These are phyloP conservation scores for Rhododendron simsii DNA, from an alignment of 148 eudicot genomes.

Conservation along the genomic window DNA sequence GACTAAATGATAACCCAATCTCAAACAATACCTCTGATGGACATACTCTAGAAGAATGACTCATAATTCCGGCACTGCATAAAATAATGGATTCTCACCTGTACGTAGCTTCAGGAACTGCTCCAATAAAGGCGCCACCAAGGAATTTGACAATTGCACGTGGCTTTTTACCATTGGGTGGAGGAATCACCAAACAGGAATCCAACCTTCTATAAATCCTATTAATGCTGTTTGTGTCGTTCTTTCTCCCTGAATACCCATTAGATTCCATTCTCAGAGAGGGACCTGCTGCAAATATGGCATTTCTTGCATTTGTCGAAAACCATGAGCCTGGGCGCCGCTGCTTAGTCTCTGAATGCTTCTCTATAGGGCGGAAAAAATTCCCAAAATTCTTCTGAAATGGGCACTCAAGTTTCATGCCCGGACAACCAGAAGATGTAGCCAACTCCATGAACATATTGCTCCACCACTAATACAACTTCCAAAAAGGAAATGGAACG, in stretches of 20 bases:
- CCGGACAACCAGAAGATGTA: slow-evolving; percentile 1
- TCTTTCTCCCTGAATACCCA: slow-evolving; percentile 18
- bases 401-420: slow-evolving; percentile 1
- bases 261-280: slow-evolving; percentile 20
- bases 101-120: slow-evolving; percentile 83
- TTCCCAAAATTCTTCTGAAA: not conserved
- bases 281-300: not conserved
- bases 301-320: not conserved
- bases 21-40: not conserved
- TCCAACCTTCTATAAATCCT: slow-evolving; percentile 35
- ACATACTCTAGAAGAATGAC: not conserved
- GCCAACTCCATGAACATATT: slow-evolving; percentile 15
- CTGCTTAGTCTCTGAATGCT: not conserved
- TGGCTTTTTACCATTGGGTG: slow-evolving; percentile 57
- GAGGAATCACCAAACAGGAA: slow-evolving; percentile 80
- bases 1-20: not conserved
- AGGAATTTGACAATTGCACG: slow-evolving; percentile 67
- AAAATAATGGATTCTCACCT: slow-evolving; percentile 32
- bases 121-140: slow-evolving; percentile 97
- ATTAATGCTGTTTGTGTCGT: not conserved
- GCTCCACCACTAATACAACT: not conserved
- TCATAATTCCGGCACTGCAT: not conserved
- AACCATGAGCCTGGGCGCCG: not conserved
- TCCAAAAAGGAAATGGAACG: not conserved
- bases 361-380: not conserved